These are phyloP conservation scores for Mortierella polycephala DNA, from an alignment of 371 early-diverging fungal genomes.

Conservation along the genomic window DNA sequence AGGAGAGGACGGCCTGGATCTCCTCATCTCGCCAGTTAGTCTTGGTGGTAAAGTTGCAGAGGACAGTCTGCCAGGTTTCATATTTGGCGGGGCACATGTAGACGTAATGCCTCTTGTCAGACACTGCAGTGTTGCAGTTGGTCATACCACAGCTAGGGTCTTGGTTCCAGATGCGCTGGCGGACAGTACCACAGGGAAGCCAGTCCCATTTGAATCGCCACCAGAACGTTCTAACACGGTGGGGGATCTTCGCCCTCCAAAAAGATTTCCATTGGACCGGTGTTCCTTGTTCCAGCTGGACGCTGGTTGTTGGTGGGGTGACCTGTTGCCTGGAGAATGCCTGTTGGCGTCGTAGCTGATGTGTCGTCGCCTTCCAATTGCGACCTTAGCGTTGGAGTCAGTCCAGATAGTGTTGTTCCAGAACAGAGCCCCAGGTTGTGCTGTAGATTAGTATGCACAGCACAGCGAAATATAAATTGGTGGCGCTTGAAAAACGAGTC, in stretches of 20 bases:
- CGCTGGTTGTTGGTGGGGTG: no score
- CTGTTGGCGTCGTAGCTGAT: no score
- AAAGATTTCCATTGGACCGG: constrained; percentile 1
- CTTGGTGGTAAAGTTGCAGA: not conserved
- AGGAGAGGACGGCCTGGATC: no score
- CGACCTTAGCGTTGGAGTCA: no score
- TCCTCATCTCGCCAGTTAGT: not conserved
- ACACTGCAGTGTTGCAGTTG: not conserved
- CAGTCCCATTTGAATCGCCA: constrained; percentile 3
- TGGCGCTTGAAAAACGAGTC: no score
- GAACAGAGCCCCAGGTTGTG: no score
- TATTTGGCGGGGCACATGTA: not conserved
- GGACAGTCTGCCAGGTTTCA: not conserved
- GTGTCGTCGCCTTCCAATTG: no score
- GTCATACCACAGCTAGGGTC: not conserved
- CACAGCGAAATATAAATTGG: no score
- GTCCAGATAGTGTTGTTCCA: no score
- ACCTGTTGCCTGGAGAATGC: no score
- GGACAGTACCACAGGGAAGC: no score
- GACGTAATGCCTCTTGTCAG: constrained; percentile 1
- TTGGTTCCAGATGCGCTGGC: not conserved
- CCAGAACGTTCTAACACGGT: not conserved
- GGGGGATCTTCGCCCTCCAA: constrained; percentile 3
- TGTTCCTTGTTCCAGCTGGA: no score
- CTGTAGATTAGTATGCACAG: constrained; percentile 5